Evolutionary conservation across 352 stramenopile genomes (phyloP).

Genomic region (Phytophthora fragariaefolia): DNA sequence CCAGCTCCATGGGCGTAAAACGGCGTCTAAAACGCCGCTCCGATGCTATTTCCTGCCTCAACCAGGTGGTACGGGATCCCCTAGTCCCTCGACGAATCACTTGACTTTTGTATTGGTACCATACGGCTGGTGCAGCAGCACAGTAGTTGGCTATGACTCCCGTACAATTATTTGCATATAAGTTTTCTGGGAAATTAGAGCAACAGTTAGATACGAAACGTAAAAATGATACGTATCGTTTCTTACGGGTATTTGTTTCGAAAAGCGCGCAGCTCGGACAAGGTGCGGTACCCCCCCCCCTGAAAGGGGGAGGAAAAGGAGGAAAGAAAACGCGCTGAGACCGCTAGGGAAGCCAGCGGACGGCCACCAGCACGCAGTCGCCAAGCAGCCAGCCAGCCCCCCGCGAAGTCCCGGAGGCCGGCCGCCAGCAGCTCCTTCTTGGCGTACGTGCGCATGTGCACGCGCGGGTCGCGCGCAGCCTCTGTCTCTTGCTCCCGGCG

Average conservation of each 20-base stretch:
- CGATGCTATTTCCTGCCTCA: background rate
- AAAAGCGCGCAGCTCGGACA: too few relatives aligned
- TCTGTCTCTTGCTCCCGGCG: background rate
- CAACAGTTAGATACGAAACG: too few relatives aligned
- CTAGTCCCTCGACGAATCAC: background rate
- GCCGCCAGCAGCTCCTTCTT: conserved; percentile 12
- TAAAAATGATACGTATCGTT: too few relatives aligned
- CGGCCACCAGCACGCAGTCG: conserved; percentile 21
- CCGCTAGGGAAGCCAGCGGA: conserved; percentile 27
- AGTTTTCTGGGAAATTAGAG: too few relatives aligned
- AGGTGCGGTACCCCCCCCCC: too few relatives aligned
- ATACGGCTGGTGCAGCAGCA: background rate
- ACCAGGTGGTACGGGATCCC: conserved; percentile 7
- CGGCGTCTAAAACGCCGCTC: conserved; percentile 8
- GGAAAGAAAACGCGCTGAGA: conserved; percentile 42
- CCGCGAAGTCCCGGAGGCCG: conserved; percentile 20
- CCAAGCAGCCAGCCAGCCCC: conserved; percentile 15
- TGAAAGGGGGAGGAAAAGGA: conserved; percentile 38
- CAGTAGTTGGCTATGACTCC: too few relatives aligned
- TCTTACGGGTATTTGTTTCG: background rate
- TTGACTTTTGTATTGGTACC: background rate
- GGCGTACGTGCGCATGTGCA: conserved; percentile 22
- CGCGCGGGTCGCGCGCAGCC: background rate
- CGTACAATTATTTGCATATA: too few relatives aligned
- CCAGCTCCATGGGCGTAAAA: conserved; percentile 25